These are phyloP conservation scores for Nakazawaea peltata DNA, from an alignment of 805 yeast species.

Conservation along the genomic window DNA sequence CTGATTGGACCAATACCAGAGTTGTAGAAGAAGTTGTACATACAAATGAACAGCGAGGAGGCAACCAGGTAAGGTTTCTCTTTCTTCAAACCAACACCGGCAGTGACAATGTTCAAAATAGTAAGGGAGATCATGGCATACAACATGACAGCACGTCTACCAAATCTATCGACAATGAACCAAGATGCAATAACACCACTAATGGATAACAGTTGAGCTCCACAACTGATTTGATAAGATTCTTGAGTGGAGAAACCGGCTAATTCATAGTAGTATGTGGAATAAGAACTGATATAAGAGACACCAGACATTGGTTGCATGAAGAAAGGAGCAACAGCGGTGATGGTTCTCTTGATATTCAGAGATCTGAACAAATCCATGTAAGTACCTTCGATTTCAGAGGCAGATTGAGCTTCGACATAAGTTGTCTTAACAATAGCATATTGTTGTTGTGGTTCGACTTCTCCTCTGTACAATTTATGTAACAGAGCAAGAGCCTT, in stretches of 20 bases:
- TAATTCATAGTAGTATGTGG: constrained; percentile 40
- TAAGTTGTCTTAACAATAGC: constrained; percentile 12
- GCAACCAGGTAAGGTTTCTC: constrained; percentile 20
- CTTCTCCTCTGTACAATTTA: constrained; percentile 6
- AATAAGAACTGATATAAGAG: constrained; percentile 34
- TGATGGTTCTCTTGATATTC: constrained; percentile 38
- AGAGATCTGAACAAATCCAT: constrained; percentile 35
- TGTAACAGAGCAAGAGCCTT: constrained; percentile 31
- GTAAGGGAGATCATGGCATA: constrained; percentile 20
- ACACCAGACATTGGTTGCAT: constrained; percentile 41
- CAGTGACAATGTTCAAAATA: constrained; percentile 18
- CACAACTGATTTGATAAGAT: constrained; percentile 24
- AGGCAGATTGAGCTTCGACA: constrained; percentile 4
- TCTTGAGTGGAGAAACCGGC: constrained; percentile 36
- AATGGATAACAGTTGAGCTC: constrained; percentile 25
- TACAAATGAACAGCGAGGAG: constrained; percentile 19
- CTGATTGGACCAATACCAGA: constrained; percentile 23
- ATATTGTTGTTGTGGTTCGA: constrained; percentile 4
- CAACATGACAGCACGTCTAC: constrained; percentile 22
- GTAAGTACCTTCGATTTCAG: constrained; percentile 15
- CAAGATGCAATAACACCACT: constrained; percentile 23
- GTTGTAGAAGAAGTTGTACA: constrained; percentile 19
- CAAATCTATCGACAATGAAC: constrained; percentile 22
- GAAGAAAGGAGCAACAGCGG: constrained; percentile 28
- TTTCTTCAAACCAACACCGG: constrained; percentile 18